phyloP scores from a whole-genome alignment of 2,329 filamentous ascomycete genomes.

The Periconia digitata region DNA sequence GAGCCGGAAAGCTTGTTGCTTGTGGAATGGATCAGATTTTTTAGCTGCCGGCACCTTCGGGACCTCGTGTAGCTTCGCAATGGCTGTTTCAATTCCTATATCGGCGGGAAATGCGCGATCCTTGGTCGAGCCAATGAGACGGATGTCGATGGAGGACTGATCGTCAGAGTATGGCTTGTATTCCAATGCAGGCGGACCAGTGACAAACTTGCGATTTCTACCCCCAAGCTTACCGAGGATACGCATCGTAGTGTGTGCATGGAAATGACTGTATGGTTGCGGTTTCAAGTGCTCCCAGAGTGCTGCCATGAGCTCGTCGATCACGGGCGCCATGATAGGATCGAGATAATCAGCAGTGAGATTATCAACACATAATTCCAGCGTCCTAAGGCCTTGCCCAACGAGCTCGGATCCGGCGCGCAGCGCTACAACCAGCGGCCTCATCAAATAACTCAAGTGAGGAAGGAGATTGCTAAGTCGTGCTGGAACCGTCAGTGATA shows the following conservation, averaged over 20 bases:
- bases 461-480: constrained; percentile 91
- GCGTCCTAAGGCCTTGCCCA: constrained; percentile 85
- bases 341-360: constrained; percentile 96
- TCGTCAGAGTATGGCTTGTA: constrained; percentile 90
- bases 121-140: constrained; percentile 84
- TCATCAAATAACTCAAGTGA: constrained; percentile 95
- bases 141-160: constrained; percentile 80
- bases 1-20: constrained; percentile 86
- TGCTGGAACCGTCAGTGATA: constrained; percentile 94
- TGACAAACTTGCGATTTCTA: constrained; percentile 93
- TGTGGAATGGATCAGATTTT: constrained; percentile 83
- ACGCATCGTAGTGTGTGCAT: constrained; percentile 95
- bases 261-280: constrained; percentile 93
- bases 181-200: constrained; percentile 78
- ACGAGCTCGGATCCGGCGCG: constrained; percentile 91
- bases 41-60: constrained; percentile 63
- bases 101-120: constrained; percentile 86
- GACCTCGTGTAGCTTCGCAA: constrained; percentile 81
- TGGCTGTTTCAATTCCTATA: constrained; percentile 84
- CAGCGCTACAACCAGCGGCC: constrained; percentile 92
- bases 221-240: constrained; percentile 96
- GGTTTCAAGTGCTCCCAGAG: constrained; percentile 94
- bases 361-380: constrained; percentile 97
- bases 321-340: constrained; percentile 98
- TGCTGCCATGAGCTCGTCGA: constrained; percentile 97